Evolutionary conservation across 345 rosid species (phyloP).

Genomic region (Isatis tinctoria): DNA sequence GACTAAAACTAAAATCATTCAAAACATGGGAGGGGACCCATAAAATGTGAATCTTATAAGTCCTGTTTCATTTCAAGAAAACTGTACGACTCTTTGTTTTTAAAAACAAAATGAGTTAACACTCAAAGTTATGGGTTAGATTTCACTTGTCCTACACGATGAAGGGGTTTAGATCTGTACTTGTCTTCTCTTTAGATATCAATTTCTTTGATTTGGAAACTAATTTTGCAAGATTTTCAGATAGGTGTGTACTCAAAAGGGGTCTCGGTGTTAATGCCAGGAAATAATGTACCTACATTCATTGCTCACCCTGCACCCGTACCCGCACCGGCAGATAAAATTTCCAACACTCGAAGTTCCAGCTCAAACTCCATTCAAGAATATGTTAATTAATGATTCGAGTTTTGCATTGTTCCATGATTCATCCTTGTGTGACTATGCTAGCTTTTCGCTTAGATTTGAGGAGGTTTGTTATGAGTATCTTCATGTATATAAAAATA

Average conservation of each 20-base stretch:
- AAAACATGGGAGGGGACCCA: conserved; percentile 7
- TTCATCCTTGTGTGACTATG: neutral
- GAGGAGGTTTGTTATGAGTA: neutral
- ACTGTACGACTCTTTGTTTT: neutral
- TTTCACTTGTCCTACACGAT: too few relatives aligned
- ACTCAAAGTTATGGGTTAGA: too few relatives aligned
- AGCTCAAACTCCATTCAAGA: conserved; percentile 21
- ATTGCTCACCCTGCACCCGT: conserved; percentile 61
- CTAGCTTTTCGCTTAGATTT: neutral
- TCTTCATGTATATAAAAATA: neutral
- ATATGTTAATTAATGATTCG: conserved; percentile 2
- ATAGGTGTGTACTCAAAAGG: conserved; percentile 65
- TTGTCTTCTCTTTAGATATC: neutral
- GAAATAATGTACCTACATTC: conserved; percentile 65
- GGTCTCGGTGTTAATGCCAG: conserved; percentile 85
- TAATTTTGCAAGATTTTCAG: conserved; percentile 32
- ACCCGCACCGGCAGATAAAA: conserved; percentile 31
- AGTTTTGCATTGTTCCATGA: neutral
- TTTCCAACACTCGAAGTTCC: conserved; percentile 7
- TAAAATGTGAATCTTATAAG: neutral
- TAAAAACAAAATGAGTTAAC: too few relatives aligned
- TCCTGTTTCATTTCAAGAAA: neutral
- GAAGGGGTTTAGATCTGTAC: neutral
- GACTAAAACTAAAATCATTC: conserved; percentile 10
- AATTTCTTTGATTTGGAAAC: neutral